Evolutionary conservation across 1,139 yeast genomes (phyloP), one percentile per base, ranked within the genome.

Genomic region (Geotrichum carabidarum): DNA sequence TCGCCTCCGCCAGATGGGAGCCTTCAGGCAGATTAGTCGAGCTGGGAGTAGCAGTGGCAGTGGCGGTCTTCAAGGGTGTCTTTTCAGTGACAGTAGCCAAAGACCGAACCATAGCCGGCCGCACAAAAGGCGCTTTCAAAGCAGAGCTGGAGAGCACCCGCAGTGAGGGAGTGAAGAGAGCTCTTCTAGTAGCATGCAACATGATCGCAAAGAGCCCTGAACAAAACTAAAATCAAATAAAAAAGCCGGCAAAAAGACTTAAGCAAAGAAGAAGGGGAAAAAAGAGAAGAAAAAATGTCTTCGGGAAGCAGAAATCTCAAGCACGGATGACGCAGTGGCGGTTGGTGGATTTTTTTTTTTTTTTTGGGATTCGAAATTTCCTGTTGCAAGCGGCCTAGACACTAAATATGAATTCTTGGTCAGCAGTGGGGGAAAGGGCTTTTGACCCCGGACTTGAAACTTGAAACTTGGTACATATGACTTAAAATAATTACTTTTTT

Each of bases 1-100:
- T 36, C 22, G 51, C 50, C 12, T 41, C 41, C 4, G 54, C 53
- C 41, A 55, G 46, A 27, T 50, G 48, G 9, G 58, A 55, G 41
- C 54, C 58, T 31, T 43, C 45, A n/a, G 55, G 56, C 15, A 48
- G 46, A 22, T 43, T 35, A 31, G 44, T 37, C 27, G 35, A 18
- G 12, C 44, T 8, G 14, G 44, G 40, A 17, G 34, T 40, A 8
- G 47, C 36, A 17, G 54, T 9, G 7, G 44, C 34, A 22, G 40
- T 34, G 11, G 47, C 27, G 22, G 54, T 14, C 43, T 27, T 30
- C 31, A 27, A n/a, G 15, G 49, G 41, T 7, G 43, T 42, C 18
- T n/a, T 43, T 32, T 50, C 41, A 31, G 53, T 40, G 36, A 50
- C 32, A 31, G 48, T 31, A 17, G 49, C 43, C 31, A 46, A 22